These are phyloP conservation scores for Microcos paniculata DNA, from an alignment of 345 rosid species.

Conservation along the genomic window DNA sequence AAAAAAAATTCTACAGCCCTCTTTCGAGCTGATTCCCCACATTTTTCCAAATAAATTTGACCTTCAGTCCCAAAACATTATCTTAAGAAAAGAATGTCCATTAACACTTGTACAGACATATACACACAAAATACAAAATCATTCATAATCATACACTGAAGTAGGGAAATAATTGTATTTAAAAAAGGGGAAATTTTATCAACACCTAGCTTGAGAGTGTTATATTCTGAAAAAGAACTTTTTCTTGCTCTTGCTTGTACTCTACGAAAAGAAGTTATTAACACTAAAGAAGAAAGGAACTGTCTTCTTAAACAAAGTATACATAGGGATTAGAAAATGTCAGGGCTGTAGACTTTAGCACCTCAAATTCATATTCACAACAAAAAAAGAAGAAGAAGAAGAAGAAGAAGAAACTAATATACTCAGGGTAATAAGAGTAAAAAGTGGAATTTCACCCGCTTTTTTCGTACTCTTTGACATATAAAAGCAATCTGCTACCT, in stretches of 20 bases:
- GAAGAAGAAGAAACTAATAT: too few relatives aligned
- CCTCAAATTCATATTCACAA: not conserved
- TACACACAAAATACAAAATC: not conserved
- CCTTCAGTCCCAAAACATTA: slow-evolving; percentile 22
- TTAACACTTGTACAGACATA: not conserved
- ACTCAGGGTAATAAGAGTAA: not conserved
- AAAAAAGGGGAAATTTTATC: not conserved
- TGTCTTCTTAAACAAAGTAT: too few relatives aligned
- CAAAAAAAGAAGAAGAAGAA: too few relatives aligned
- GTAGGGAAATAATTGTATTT: not conserved
- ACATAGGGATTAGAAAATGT: not conserved
- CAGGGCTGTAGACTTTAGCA: not conserved
- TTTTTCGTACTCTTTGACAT: slow-evolving; percentile 35
- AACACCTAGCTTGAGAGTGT: not conserved
- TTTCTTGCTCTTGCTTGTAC: not conserved
- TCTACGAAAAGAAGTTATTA: not conserved
- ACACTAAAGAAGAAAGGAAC: not conserved
- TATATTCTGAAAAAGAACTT: not conserved
- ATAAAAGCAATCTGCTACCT: slow-evolving; percentile 49
- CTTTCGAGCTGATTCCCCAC: slow-evolving; percentile 32
- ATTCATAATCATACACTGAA: not conserved
- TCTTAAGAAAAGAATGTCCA: not conserved
- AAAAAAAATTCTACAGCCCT: slow-evolving; percentile 48
- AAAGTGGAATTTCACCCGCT: slow-evolving; percentile 29
- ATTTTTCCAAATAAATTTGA: slow-evolving; percentile 35